phyloP scores from a whole-genome alignment of 345 rosid species.

The Crucihimalaya himalaica region DNA sequence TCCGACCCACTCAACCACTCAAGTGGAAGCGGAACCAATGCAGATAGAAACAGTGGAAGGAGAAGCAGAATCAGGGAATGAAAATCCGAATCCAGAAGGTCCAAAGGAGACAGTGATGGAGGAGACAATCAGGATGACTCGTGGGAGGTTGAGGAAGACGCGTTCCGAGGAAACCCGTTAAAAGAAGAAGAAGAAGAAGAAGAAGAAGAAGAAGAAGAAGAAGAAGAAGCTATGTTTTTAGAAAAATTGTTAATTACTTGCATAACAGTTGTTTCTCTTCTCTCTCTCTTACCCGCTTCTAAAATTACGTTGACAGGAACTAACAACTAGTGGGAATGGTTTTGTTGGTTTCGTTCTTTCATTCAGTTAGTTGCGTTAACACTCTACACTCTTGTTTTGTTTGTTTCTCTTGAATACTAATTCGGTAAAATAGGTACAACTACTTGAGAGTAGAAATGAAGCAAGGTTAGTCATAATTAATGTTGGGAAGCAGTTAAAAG shows the following conservation, averaged over 20 bases:
- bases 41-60: constrained; percentile 44
- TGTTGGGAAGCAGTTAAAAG: not conserved
- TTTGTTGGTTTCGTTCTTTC: constrained; percentile 16
- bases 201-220: too few species aligned
- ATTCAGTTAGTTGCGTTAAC: constrained; percentile 18
- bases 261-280: constrained; percentile 4
- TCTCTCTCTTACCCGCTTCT: not conserved
- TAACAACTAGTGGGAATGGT: constrained; percentile 24
- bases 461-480: not conserved
- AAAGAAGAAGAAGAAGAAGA: constrained; percentile 13
- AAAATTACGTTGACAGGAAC: constrained; percentile 28
- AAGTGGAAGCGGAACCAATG: constrained; percentile 52
- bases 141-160: constrained; percentile 54
- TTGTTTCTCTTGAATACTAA: not conserved
- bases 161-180: constrained; percentile 47
- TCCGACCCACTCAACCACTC: constrained; percentile 38
- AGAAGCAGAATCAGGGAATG: constrained; percentile 36
- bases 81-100: constrained; percentile 40
- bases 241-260: constrained; percentile 19
- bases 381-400: constrained; percentile 21
- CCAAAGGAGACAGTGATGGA: constrained; percentile 63
- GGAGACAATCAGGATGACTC: constrained; percentile 48
- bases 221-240: not conserved
- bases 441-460: constrained; percentile 34
- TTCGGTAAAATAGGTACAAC: constrained; percentile 19